Conservation (phyloP, 805 yeast species). For the Nakazawaea ishiwadae region DNA sequence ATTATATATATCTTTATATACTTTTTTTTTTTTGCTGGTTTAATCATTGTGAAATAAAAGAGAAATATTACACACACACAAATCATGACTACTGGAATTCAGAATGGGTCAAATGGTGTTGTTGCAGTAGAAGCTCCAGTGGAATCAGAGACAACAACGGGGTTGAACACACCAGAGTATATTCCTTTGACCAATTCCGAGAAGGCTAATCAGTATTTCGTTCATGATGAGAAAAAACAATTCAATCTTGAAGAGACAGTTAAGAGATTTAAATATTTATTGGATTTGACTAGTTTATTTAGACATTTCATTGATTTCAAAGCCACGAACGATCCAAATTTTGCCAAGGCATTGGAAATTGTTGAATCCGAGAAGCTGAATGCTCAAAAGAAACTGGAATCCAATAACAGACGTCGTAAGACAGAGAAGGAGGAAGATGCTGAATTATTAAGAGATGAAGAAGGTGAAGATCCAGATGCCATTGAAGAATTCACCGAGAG, state of each 20-base stretch:
- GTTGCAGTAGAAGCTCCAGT: no score
- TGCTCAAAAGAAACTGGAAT: conserved; percentile 15
- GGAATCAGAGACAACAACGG: conserved; percentile 1
- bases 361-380: conserved; percentile 24
- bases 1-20: no score
- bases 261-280: conserved; percentile 59
- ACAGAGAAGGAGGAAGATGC: conserved; percentile 79
- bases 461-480: conserved; percentile 23
- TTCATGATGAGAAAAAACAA: conserved; percentile 24
- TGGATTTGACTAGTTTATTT: conserved; percentile 63
- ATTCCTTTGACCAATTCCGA: conserved; percentile 10
- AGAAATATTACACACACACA: conserved; percentile 3
- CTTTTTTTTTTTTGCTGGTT: no score
- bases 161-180: conserved; percentile 1
- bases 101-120: conserved; percentile 2
- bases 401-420: conserved; percentile 40
- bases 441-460: conserved; percentile 61
- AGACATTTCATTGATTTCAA: conserved; percentile 63
- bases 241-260: conserved; percentile 58
- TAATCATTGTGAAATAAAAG: no score
- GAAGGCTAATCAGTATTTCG: conserved; percentile 26
- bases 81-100: conserved; percentile 11
- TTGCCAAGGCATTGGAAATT: conserved; percentile 45
- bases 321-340: conserved; percentile 56
- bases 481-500: conserved; percentile 46